Base-by-base conservation (phyloP, 2,329 filamentous ascomycete species). In the Penicillium sp. region DNA sequence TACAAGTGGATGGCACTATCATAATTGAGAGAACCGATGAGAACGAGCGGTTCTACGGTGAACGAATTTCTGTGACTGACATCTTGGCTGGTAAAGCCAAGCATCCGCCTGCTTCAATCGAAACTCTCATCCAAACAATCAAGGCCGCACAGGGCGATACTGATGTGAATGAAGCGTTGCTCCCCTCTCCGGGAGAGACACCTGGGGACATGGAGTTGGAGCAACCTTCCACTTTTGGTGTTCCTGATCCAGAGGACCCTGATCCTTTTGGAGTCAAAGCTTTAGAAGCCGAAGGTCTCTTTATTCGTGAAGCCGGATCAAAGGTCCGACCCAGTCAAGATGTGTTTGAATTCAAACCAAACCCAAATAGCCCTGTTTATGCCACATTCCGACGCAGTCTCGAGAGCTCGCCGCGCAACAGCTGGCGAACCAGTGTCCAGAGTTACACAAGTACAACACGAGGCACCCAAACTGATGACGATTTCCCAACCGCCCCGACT, bases 221-320 rank as follows among this genome's bases (percentile, higher is more conserved):
- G 58, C 67, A 66, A 51, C 62, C 17, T 51, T 47, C 49, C 15
- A 45, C 81, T 2, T 97, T 97, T 78, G 93, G 93, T 2, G 82
- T 97, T 17, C 93, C 92, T 0, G 88, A 90, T 65, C 79, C 82
- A 3, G 88, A 93, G 58, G 94, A 98, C 69, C 93, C 93, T 0
- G 94, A 98, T 74, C 94, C 94, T 0, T 98, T 91, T 72, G 94
- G 94, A 26, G 91, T 97, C 29, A 85, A 93, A 66, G 93, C 94
- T 7, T 80, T 98, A n/a, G 92, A 97, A 73, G 74, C 65, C 5
- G 91, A 93, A 64, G 94, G 94, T 2, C 81, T 97, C 60, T 91
- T 94, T 69, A 95, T 98, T 67, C 87, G 91, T 56, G 93, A 97
- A 79, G 93, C 93, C n/a, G 93, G 92, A 38, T 90, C 89, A 2